phyloP scores from a whole-genome alignment of 805 yeast species.

The Lipomyces anomalus region DNA sequence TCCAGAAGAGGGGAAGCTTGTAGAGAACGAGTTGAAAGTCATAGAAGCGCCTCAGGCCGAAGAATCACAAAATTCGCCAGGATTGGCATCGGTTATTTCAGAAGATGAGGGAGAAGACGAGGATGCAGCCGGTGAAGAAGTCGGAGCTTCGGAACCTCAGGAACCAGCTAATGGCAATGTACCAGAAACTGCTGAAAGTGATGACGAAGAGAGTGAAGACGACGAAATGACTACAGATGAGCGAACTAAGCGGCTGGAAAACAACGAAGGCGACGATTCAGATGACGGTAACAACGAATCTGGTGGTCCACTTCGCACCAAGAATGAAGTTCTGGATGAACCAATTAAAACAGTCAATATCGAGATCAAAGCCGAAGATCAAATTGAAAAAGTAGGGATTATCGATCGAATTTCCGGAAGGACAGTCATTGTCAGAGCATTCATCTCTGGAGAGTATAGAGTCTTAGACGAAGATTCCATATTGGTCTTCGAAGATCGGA shows the following conservation, averaged over 20 bases:
- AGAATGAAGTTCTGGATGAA: slow-evolving; percentile 69
- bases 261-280: slow-evolving; percentile 15
- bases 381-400: slow-evolving; percentile 66
- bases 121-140: too few species aligned
- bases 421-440: slow-evolving; percentile 66
- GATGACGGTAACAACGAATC: slow-evolving; percentile 25
- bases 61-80: background rate
- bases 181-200: slow-evolving; percentile 25
- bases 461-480: slow-evolving; percentile 70
- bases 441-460: slow-evolving; percentile 73
- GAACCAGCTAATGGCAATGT: slow-evolving; percentile 27
- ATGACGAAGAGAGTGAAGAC: slow-evolving; percentile 25
- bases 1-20: slow-evolving; percentile 1
- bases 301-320: slow-evolving; percentile 73
- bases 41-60: background rate
- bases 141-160: too few species aligned
- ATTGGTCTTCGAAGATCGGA: slow-evolving; percentile 67
- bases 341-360: slow-evolving; percentile 60
- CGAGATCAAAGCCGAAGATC: slow-evolving; percentile 50
- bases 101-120: slow-evolving; percentile 3
- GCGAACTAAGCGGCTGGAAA: slow-evolving; percentile 5
- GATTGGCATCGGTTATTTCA: background rate
- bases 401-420: slow-evolving; percentile 64
- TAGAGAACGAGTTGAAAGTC: background rate
- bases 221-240: slow-evolving; percentile 20